Evolutionary conservation across 345 rosid species (phyloP), one percentile per base, ranked within the genome.

Genomic region (Excoecaria cochinchinensis): DNA sequence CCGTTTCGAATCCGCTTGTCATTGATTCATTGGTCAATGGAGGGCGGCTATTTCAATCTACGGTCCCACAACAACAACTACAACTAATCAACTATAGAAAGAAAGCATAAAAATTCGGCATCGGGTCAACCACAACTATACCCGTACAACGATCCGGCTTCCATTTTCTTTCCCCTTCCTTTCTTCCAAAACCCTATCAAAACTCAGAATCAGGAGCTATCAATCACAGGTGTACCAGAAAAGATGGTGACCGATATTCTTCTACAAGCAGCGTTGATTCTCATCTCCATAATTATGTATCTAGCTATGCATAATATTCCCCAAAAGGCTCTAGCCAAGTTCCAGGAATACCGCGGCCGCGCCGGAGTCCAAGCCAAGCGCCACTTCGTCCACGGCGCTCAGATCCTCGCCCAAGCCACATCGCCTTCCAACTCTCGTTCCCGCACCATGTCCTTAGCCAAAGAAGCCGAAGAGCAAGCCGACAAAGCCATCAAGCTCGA

Each of bases 341-440:
- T 25, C 6, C 72, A 44, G 1, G 44, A 69, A 17, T 51, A 78
- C 77, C 86, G 85, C 13, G 73, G 71, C 78, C 86, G 84, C 42
- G 71, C 81, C 69, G 68, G 52, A n/a, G 39, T 82, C 64, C 85
- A 84, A 55, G 86, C 94, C 67, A 90, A 88, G 84, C 88, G 85
- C 58, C 91, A 85, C 79, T 90, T 90, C 85, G 89, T 90, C 77
- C 62, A 65, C 60, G 94, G 91, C 68, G 94, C 94, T 25, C 94
- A 88, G 88, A 84, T 85, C 64, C 77, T 88, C 4, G 62, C 86
- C 56, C 77, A 82, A 71, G 94, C 94, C 73, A 77, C 87, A 73
- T 86, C 90, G 14, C 50, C 76, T 70, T 74, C 89, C 79, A 77
- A 82, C 59, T 76, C 88, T 69, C 82, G 83, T 57, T 77, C 91